Base-by-base conservation (phyloP, 352 stramenopile genomes). In the Saprolegnia diclina region DNA sequence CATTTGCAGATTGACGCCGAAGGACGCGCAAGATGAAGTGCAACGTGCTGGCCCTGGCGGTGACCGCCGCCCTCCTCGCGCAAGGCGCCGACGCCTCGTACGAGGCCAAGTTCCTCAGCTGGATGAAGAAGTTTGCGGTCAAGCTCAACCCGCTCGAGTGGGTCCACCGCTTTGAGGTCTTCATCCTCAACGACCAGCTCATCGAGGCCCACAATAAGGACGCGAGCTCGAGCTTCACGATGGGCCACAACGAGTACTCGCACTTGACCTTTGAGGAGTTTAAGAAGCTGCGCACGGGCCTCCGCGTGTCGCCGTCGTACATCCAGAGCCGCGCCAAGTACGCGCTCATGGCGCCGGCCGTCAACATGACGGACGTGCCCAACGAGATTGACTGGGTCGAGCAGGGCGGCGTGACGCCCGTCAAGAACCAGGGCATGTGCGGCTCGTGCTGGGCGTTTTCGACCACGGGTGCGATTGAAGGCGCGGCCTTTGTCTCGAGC, bases 371-470 rank as follows among this genome's bases (percentile, higher is more conserved):
- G 4, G 40, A 40, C 16, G 59, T 37, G 1, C 73, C 71, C 10
- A 74, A 90, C 70, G 71, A 55, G 21, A 75, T 89, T 38, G 73
- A 78, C 50, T 78, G 73, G 71, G 65, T 55, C 37, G 45, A 2
- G 4, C 64, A 68, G 38, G 65, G 40, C 16, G 64, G 29, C 32
- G 42, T 72, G 19, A 64, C 54, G 19, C 78, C 80, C 5, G 90
- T 99, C 13, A 98, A 99, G 77, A 97, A 99, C 81, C 97, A 99
- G 76, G 96, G 91, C 13, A 75, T 83, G 44, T 57, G 37, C 56
- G 71, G 71, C 21, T 97, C 90, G 40, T 99, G 97, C 82, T 99
- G 96, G 96, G 92, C 94, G 9, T 99, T 99, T 79, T 98, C 93
- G 4, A 94, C 97, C 5, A 99, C 97, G 7, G 97, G 97, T 26